These are phyloP conservation scores for Scutellaria baicalensis DNA, from an alignment of 257 asterid genomes.

Conservation along the genomic window DNA sequence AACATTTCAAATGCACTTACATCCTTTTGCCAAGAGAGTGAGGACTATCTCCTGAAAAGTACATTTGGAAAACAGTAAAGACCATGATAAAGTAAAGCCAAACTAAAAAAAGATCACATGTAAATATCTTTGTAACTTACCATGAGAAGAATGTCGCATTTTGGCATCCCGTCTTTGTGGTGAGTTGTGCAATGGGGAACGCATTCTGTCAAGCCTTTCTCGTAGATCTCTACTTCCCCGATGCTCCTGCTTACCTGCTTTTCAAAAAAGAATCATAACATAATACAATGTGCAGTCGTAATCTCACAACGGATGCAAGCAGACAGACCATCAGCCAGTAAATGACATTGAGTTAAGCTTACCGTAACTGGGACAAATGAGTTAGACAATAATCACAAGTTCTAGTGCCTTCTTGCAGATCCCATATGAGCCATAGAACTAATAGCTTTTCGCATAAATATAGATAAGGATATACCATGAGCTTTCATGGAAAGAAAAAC, in stretches of 20 bases:
- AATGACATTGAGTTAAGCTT: constrained; percentile 39
- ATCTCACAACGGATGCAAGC: constrained; percentile 10
- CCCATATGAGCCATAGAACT: constrained; percentile 58
- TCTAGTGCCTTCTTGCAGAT: constrained; percentile 57
- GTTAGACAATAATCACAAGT: constrained; percentile 55
- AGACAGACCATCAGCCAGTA: constrained; percentile 23
- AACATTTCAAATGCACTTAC: constrained; percentile 33
- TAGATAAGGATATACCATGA: constrained; percentile 47
- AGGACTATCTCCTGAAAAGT: constrained; percentile 58
- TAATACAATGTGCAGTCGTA: constrained; percentile 2
- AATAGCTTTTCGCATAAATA: constrained; percentile 45
- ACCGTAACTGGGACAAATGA: constrained; percentile 58
- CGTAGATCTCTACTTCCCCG: constrained; percentile 67
- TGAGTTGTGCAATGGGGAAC: constrained; percentile 62
- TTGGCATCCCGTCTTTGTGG: constrained; percentile 49
- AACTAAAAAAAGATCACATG: background rate
- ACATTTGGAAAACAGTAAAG: constrained; percentile 12
- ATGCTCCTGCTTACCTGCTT: constrained; percentile 64
- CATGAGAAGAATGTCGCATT: constrained; percentile 50
- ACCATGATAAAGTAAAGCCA: background rate
- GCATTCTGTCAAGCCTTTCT: constrained; percentile 75
- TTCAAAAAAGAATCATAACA: constrained; percentile 10
- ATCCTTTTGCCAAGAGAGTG: constrained; percentile 40
- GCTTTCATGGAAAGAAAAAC: constrained; percentile 41
- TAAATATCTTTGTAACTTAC: constrained; percentile 31